Conservation (phyloP, 768 basidiomycete species). For the Xanthoconium stramineum region DNA sequence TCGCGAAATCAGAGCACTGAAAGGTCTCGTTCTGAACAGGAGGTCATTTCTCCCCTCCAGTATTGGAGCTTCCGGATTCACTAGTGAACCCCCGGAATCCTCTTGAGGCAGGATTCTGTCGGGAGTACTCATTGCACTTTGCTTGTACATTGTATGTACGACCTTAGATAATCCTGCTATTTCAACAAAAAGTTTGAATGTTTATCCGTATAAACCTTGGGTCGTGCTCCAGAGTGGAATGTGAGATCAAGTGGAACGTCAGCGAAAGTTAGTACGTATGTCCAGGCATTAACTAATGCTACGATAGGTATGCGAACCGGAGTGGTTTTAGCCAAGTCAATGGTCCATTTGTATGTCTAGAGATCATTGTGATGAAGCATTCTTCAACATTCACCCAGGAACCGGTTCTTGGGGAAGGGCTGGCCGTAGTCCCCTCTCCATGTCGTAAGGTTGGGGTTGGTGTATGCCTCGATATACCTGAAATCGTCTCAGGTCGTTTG, state of each 20-base stretch:
- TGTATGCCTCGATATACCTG: conserved; percentile 68
- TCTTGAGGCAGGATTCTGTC: neutral
- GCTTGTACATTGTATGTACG: neutral
- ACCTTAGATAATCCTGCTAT: neutral
- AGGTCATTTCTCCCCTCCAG: conserved; percentile 30
- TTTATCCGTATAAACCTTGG: neutral
- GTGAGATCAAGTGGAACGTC: neutral
- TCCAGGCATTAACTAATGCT: neutral
- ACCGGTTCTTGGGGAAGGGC: conserved; percentile 48
- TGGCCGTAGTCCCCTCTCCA: conserved; percentile 45
- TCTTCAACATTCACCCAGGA: conserved; percentile 41
- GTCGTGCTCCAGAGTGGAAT: neutral
- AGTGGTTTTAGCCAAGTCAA: neutral
- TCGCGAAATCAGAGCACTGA: conserved; percentile 72
- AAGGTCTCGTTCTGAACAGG: conserved; percentile 77
- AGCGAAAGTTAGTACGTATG: neutral
- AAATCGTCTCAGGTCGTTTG: neutral
- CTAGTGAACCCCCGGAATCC: conserved; percentile 1
- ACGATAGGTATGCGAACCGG: neutral
- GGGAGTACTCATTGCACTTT: neutral
- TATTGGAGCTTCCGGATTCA: conserved; percentile 3
- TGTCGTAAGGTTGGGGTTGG: conserved; percentile 49
- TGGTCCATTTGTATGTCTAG: neutral
- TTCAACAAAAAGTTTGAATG: neutral
- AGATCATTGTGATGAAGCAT: neutral